Percentiles rank a stretch among this genome's conserved stretches.
Evolutionary conservation across 2,329 filamentous ascomycete species (phyloP).

Genomic region (Westerdykella sp.): DNA sequence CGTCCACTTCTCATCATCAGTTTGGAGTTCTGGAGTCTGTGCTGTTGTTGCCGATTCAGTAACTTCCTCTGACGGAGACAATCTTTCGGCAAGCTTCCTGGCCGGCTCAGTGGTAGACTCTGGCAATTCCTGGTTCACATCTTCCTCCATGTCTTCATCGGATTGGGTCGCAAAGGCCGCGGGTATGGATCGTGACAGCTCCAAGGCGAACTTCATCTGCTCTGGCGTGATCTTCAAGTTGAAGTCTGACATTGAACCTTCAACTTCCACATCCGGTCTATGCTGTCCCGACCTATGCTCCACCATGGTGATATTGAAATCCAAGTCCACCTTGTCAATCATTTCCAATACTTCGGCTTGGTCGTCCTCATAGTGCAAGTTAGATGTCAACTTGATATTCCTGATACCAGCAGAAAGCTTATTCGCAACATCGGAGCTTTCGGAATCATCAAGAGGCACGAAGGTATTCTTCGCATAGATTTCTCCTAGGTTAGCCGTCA

Average conservation of each 20-base stretch:
- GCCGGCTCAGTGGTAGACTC: constrained; percentile 47
- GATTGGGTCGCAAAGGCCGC: constrained; percentile 73
- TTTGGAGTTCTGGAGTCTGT: constrained; percentile 60
- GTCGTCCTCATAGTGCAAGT: constrained; percentile 71
- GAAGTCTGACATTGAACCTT: constrained; percentile 87
- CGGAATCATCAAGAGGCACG: constrained; percentile 70
- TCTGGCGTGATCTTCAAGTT: constrained; percentile 85
- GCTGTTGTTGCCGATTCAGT: constrained; percentile 45
- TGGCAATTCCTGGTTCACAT: constrained; percentile 69
- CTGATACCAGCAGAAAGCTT: constrained; percentile 86
- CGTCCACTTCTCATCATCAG: constrained; percentile 71
- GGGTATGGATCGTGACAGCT: constrained; percentile 81
- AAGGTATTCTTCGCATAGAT: constrained; percentile 97
- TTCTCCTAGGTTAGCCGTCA: constrained; percentile 92
- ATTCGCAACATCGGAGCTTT: constrained; percentile 71
- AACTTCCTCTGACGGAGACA: constrained; percentile 29
- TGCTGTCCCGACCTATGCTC: constrained; percentile 74
- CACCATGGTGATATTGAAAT: constrained; percentile 85
- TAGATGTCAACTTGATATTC: constrained; percentile 84
- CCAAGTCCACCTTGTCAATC: constrained; percentile 93
- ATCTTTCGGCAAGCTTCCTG: constrained; percentile 40
- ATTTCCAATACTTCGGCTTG: constrained; percentile 82
- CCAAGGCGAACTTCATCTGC: constrained; percentile 82
- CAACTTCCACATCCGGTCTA: constrained; percentile 84
- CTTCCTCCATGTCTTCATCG: constrained; percentile 61